phyloP scores from a whole-genome alignment of 2,329 filamentous ascomycete genomes.

The Tolypocladium pustulatum region DNA sequence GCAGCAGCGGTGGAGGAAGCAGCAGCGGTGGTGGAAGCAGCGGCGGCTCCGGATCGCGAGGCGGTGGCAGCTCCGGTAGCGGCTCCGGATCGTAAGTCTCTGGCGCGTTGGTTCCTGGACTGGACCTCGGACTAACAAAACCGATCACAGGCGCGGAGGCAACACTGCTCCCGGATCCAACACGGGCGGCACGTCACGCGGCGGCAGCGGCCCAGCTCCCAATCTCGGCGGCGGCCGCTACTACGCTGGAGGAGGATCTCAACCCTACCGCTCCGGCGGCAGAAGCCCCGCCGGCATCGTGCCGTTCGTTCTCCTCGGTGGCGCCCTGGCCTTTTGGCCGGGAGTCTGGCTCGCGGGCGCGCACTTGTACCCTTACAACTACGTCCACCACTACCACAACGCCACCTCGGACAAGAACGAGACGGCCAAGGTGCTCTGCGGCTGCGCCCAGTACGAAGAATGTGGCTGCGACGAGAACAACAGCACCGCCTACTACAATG shows the following conservation, averaged over 20 bases:
- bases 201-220: constrained; percentile 47
- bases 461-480: constrained; percentile 64
- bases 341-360: constrained; percentile 54
- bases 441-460: constrained; percentile 37
- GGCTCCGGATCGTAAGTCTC: constrained; percentile 5
- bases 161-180: constrained; percentile 21
- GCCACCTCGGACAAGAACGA: constrained; percentile 29
- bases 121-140: background rate
- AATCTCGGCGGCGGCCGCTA: constrained; percentile 50
- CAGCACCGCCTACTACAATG: constrained; percentile 46
- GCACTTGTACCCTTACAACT: constrained; percentile 43
- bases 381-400: constrained; percentile 40
- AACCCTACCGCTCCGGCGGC: constrained; percentile 50
- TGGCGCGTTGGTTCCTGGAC: background rate
- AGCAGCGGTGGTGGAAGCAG: constrained; percentile 4
- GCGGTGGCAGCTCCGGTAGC: constrained; percentile 8
- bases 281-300: constrained; percentile 40
- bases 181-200: constrained; percentile 39
- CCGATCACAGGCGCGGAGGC: constrained; percentile 14
- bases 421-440: constrained; percentile 23
- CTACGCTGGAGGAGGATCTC: constrained; percentile 55
- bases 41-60: constrained; percentile 5
- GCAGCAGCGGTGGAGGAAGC: too few relatives aligned
- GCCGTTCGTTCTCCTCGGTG: constrained; percentile 39
- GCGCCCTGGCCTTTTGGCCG: constrained; percentile 48